Percentiles rank a stretch among this genome's conserved stretches.
These are phyloP conservation scores for Coemansia sp. DNA, from an alignment of 192 early-diverging fungal species.

Conservation along the genomic window DNA sequence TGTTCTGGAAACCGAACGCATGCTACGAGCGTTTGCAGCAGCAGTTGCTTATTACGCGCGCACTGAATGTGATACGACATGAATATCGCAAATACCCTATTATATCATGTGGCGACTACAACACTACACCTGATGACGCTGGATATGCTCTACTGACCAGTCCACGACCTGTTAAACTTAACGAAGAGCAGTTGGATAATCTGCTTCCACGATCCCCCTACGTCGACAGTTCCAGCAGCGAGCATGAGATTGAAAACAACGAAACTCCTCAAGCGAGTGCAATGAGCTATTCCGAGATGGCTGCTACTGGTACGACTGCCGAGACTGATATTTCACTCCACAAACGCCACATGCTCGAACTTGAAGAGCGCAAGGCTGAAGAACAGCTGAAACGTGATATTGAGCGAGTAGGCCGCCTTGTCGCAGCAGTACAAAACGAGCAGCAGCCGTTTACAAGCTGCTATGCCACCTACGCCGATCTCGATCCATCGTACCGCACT, in stretches of 20 bases:
- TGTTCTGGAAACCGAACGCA: constrained; percentile 41
- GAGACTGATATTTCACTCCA: constrained; percentile 11
- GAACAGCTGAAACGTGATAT: constrained; percentile 26
- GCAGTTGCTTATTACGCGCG: constrained; percentile 33
- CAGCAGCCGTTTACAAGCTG: constrained; percentile 31
- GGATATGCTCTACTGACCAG: constrained; percentile 58
- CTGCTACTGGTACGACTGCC: constrained; percentile 9
- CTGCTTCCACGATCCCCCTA: constrained; percentile 28
- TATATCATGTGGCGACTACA: constrained; percentile 54
- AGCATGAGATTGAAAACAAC: constrained; percentile 1
- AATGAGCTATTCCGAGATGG: constrained; percentile 34
- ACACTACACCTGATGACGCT: constrained; percentile 62
- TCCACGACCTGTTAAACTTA: constrained; percentile 49
- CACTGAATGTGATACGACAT: constrained; percentile 21
- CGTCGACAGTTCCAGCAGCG: background rate
- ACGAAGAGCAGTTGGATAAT: constrained; percentile 49
- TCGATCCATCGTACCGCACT: constrained; percentile 42
- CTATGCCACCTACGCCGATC: constrained; percentile 42
- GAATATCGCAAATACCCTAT: constrained; percentile 23
- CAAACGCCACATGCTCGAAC: constrained; percentile 31
- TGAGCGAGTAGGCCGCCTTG: constrained; percentile 22
- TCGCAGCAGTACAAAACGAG: constrained; percentile 18
- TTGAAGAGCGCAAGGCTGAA: constrained; percentile 28
- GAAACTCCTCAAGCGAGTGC: constrained; percentile 2
- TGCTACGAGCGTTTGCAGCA: constrained; percentile 53